Base-by-base conservation (phyloP, 495 filamentous ascomycete species). In the Lasiosphaeria hispida region DNA sequence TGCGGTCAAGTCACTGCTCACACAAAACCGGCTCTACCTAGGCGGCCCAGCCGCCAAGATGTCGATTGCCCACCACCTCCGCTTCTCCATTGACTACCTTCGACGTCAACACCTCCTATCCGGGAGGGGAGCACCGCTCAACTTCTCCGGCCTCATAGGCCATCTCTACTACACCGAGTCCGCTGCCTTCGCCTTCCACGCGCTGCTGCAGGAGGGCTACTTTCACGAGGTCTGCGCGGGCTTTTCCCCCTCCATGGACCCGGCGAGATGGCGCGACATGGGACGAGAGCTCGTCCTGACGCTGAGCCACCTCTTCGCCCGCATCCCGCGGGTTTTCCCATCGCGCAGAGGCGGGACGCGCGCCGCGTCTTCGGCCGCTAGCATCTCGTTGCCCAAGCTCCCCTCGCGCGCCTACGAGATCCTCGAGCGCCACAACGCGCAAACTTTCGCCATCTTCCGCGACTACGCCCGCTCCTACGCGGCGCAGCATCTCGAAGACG, bases 81-180 rank as follows among this genome's bases (percentile, higher is more conserved):
- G 89, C 11, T 91, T 91, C 59, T 90, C 88, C 0, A 88, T 92
- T 40, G 89, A 92, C 56, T 92, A 90, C 61, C 80, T 91, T 6
- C 80, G 87, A 30, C 74, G 87, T 10, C 85, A 90, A 59, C 66
- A 79, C 34, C 79, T 92, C 1, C 74, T 92, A 18, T 82, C 78
- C 15, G 56, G 73, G 10, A 63, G 64, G 8, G 89, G 88, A 17
- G 75, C 67, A 10, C 87, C 89, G 0, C 69, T 88, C 15, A 89
- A 91, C 62, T 90, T 91, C 61, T 81, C 88, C 0, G 81, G 82
- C 1, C 71, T 79, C 23, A 77, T 89, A 3, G 79, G 80, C 5
- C 88, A 90, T 70, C 75, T 92, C 0, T 90, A 88, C 69, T 90
- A 83, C 60, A 86, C 85, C 0, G 89, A 90, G 60, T 86, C 84